phyloP scores from a whole-genome alignment of 371 early-diverging fungal species.

The Nematocida sp. region DNA sequence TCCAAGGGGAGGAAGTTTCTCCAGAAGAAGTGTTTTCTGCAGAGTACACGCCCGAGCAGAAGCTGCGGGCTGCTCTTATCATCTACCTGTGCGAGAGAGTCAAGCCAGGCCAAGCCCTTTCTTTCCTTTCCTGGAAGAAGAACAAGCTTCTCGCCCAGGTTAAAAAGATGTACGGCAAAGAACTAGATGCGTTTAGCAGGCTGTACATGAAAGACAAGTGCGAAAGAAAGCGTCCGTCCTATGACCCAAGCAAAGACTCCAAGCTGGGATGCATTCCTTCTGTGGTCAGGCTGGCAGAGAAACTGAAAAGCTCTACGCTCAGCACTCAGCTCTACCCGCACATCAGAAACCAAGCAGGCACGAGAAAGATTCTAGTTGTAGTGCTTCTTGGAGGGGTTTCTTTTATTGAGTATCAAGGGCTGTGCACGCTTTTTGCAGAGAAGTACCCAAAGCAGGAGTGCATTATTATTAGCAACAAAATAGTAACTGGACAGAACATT shows the following conservation, averaged over 20 bases:
- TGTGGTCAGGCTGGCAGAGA: conserved; percentile 42
- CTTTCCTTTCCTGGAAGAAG: conserved; percentile 43
- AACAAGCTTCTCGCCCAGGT: neutral
- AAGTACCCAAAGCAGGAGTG: conserved; percentile 17
- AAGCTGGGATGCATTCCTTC: conserved; percentile 61
- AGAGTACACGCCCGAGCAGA: conserved; percentile 28
- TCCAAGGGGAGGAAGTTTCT: conserved; percentile 25
- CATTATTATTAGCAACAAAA: conserved; percentile 11
- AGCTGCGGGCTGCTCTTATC: conserved; percentile 8
- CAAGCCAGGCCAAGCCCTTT: neutral
- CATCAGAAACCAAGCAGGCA: conserved; percentile 5
- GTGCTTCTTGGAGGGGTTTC: conserved; percentile 59
- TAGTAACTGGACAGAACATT: conserved; percentile 9
- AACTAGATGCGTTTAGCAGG: conserved; percentile 42
- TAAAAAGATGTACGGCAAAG: conserved; percentile 13
- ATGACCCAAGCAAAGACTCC: conserved; percentile 11
- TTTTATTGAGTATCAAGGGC: conserved; percentile 57
- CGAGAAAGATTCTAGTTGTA: conserved; percentile 49
- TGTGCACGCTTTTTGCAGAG: conserved; percentile 1
- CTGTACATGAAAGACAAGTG: neutral
- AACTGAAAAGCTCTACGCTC: conserved; percentile 45
- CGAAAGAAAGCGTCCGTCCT: neutral
- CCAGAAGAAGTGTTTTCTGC: neutral
- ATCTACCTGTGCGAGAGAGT: conserved; percentile 10
- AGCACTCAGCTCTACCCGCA: conserved; percentile 28